Conservation (phyloP, 78 protist genomes). For the Chrysochromulina tobinii region DNA sequence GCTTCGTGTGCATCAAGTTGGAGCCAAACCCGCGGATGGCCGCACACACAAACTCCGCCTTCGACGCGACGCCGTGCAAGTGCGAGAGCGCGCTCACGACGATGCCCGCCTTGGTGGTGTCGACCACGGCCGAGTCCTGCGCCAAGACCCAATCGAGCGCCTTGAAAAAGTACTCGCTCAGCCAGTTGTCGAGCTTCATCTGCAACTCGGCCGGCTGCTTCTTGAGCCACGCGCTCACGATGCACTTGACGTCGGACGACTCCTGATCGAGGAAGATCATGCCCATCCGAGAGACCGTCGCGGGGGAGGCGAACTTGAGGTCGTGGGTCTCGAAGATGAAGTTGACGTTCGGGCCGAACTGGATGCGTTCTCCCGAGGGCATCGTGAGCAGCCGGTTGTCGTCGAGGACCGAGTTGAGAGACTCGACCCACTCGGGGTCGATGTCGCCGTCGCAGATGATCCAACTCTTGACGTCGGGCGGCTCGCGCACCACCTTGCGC, state of each 20-base stretch:
- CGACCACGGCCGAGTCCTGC: slow-evolving; percentile 5
- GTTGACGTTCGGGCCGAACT: slow-evolving; percentile 80
- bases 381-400: slow-evolving; percentile 86
- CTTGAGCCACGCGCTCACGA: slow-evolving; percentile 33
- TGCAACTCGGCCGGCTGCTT: slow-evolving; percentile 25
- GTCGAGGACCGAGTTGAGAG: slow-evolving; percentile 86
- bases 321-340: slow-evolving; percentile 85
- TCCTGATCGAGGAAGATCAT: slow-evolving; percentile 80
- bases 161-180: slow-evolving; percentile 47
- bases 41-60: slow-evolving; percentile 49
- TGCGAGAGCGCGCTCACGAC: slow-evolving; percentile 67
- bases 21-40: slow-evolving; percentile 75
- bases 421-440: slow-evolving; percentile 90
- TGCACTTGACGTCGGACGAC: slow-evolving; percentile 18
- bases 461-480: slow-evolving; percentile 67
- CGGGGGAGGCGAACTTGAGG: slow-evolving; percentile 88
- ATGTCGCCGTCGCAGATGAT: slow-evolving; percentile 85
- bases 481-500: slow-evolving; percentile 59
- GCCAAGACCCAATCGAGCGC: slow-evolving; percentile 43
- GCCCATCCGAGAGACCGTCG: slow-evolving; percentile 75
- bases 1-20: slow-evolving; percentile 21
- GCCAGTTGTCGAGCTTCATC: neutral
- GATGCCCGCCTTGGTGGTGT: slow-evolving; percentile 60
- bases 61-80: neutral
- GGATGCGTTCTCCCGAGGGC: slow-evolving; percentile 72